Evolutionary conservation across 176 grass and related monocot species (phyloP).

Genomic region (Tuctoria greenei): DNA sequence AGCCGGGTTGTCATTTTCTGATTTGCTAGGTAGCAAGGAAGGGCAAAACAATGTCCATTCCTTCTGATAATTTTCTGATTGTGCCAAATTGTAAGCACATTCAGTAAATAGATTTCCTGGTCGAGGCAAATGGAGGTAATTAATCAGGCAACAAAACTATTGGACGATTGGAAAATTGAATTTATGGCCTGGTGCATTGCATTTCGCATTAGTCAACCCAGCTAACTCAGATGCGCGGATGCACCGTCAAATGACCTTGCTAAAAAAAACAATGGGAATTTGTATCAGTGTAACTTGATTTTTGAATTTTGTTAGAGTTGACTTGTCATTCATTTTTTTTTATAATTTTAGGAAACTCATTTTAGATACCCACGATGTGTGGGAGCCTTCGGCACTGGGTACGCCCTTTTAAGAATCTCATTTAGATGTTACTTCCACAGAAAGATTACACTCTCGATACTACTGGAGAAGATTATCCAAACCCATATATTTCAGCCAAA

Average conservation of each 20-base stretch:
- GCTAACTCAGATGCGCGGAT: neutral
- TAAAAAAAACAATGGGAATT: neutral
- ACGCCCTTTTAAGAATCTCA: neutral
- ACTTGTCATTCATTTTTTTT: neutral
- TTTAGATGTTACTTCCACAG: constrained; percentile 36
- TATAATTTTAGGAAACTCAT: neutral
- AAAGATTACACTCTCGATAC: constrained; percentile 9
- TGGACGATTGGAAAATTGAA: neutral
- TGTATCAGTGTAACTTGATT: neutral
- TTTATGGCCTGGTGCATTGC: neutral
- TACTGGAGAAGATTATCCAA: constrained; percentile 26
- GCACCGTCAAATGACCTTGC: neutral
- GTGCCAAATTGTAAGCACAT: neutral
- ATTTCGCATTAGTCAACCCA: neutral
- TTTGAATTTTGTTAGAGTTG: neutral
- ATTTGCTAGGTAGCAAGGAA: neutral
- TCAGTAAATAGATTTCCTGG: neutral
- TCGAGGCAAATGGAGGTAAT: neutral
- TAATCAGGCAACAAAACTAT: neutral
- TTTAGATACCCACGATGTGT: too few relatives aligned
- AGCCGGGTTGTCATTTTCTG: neutral
- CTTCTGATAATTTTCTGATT: neutral
- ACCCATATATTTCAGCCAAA: constrained; percentile 40
- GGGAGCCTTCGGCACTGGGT: too few relatives aligned
- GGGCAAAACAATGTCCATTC: neutral